phyloP scores from a whole-genome alignment of 768 basidiomycete genomes.

The Ramaria sp. region DNA sequence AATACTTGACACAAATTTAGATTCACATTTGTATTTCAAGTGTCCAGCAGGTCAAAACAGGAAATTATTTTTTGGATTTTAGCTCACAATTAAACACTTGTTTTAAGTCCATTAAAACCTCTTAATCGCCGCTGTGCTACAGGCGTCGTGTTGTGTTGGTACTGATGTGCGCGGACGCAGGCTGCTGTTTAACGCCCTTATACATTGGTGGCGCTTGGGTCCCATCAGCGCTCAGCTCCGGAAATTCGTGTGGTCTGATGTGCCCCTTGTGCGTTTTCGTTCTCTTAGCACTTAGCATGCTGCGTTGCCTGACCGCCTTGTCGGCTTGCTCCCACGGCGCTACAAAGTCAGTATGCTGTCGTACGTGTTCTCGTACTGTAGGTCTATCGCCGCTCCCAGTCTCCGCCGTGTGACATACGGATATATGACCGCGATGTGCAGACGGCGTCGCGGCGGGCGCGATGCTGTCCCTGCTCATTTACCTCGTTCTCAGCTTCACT shows the following conservation, averaged over 20 bases:
- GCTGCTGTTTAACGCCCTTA: constrained; percentile 77
- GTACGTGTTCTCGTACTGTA: constrained; percentile 39
- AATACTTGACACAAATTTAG: no score
- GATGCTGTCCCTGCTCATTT: constrained; percentile 56
- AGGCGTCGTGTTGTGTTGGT: not conserved
- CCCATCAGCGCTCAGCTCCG: constrained; percentile 79
- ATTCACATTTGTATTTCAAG: no score
- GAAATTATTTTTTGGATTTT: no score
- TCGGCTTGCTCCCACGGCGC: constrained; percentile 23
- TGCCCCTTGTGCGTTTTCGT: constrained; percentile 36
- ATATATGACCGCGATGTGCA: constrained; percentile 6
- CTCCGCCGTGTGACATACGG: not conserved
- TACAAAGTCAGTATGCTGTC: constrained; percentile 72
- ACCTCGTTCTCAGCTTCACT: constrained; percentile 54
- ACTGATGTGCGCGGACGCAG: constrained; percentile 16
- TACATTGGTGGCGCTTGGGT: constrained; percentile 65
- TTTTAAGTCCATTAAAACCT: no score
- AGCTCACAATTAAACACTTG: no score
- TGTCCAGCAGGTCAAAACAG: no score
- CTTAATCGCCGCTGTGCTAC: no score
- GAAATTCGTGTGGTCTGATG: constrained; percentile 63
- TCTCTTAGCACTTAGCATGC: not conserved
- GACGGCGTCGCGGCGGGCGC: constrained; percentile 57
- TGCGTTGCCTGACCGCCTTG: not conserved
- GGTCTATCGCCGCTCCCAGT: constrained; percentile 10